A percentile compares a stretch with the other conserved stretches of the same genome.
phyloP scores from a whole-genome alignment of 176 grass and related monocot genomes.

The Cenchrus purpureus region DNA sequence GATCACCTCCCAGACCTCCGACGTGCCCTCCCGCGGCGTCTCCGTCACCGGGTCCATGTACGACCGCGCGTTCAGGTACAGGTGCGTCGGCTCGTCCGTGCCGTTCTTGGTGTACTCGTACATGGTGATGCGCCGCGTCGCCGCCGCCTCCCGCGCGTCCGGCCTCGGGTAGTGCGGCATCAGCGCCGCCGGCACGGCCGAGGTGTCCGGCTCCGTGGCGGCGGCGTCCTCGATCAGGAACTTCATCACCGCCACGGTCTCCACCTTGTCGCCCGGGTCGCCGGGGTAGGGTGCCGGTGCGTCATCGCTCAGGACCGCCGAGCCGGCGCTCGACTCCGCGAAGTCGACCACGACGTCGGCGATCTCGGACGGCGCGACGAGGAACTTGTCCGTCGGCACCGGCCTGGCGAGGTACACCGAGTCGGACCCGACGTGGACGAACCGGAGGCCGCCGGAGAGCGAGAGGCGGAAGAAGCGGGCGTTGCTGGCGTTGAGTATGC shows the following conservation, averaged over 20 bases:
- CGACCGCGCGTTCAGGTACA: conserved; percentile 78
- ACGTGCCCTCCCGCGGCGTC: conserved; percentile 65
- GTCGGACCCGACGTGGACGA: conserved; percentile 68
- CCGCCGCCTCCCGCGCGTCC: conserved; percentile 6
- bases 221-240: conserved; percentile 45
- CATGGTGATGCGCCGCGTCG: conserved; percentile 66
- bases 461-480: conserved; percentile 68
- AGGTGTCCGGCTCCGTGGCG: conserved; percentile 37
- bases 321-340: neutral
- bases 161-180: conserved; percentile 39
- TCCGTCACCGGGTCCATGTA: conserved; percentile 83
- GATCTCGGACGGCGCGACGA: conserved; percentile 69
- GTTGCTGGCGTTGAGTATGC: conserved; percentile 87
- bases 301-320: conserved; percentile 55
- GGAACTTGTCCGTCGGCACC: conserved; percentile 19
- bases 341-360: conserved; percentile 78
- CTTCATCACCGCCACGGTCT: conserved; percentile 63
- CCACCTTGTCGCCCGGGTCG: conserved; percentile 71
- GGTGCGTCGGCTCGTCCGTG: conserved; percentile 79
- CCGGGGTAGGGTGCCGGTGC: conserved; percentile 80
- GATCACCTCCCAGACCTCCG: conserved; percentile 88
- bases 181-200: conserved; percentile 48
- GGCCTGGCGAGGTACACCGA: conserved; percentile 56
- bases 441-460: conserved; percentile 52
- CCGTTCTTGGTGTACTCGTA: conserved; percentile 73